Evolutionary conservation across 75 land plant species (phyloP).

Genomic region (Picea glauca): DNA sequence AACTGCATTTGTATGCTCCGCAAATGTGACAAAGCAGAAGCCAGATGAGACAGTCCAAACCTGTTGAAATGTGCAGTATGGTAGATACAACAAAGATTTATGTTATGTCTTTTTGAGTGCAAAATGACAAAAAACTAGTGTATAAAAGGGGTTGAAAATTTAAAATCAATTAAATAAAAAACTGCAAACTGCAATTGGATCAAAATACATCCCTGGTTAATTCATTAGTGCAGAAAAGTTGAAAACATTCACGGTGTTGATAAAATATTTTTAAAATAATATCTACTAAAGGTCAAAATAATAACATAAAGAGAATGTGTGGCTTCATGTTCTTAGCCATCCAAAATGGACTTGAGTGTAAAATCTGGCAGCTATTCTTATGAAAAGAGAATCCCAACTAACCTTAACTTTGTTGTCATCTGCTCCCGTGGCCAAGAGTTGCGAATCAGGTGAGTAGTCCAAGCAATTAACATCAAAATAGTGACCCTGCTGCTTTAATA

Average conservation of each 20-base stretch:
- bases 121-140: neutral
- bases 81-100: neutral
- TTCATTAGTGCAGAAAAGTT: neutral
- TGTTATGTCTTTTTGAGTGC: neutral
- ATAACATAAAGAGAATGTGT: neutral
- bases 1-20: slow-evolving; percentile 94
- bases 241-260: neutral
- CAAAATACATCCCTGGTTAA: neutral
- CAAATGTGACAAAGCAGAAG: slow-evolving; percentile 92
- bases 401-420: slow-evolving; percentile 99
- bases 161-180: neutral
- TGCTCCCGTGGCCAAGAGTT: slow-evolving; percentile 91
- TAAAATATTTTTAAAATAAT: neutral
- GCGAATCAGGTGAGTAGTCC: slow-evolving; percentile 94
- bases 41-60: slow-evolving; percentile 92
- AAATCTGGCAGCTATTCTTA: neutral
- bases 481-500: slow-evolving; percentile 97
- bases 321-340: neutral
- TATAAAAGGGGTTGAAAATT: neutral
- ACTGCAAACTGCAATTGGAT: neutral
- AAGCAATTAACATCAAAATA: slow-evolving; percentile 95
- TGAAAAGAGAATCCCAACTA: neutral
- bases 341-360: neutral
- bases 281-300: neutral
- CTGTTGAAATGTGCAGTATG: slow-evolving; percentile 22